Percentiles rank a stretch among this genome's conserved stretches.
These are phyloP conservation scores for Hydnomerulius pinastri DNA, from an alignment of 768 basidiomycete genomes.

Conservation along the genomic window DNA sequence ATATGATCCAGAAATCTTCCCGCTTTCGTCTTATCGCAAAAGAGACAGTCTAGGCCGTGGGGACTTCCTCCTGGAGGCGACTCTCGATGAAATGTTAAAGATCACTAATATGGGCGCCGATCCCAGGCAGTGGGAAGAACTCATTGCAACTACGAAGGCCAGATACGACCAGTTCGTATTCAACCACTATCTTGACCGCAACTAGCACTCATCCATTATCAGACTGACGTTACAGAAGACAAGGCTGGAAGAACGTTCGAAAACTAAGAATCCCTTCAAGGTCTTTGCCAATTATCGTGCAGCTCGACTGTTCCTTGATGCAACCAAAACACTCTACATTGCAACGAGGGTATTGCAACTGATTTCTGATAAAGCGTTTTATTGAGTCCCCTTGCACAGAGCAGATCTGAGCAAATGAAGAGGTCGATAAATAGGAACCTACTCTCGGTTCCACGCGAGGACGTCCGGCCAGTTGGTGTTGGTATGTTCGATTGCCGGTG, in stretches of 20 bases:
- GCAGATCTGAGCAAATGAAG: slow-evolving; percentile 7
- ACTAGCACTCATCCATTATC: background rate
- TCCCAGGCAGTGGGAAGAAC: background rate
- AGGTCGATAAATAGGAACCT: background rate
- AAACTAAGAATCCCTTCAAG: slow-evolving; percentile 9
- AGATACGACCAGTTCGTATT: slow-evolving; percentile 6
- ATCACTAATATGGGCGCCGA: background rate
- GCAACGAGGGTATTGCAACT: slow-evolving; percentile 5
- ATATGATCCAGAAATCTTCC: slow-evolving; percentile 9
- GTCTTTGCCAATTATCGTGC: slow-evolving; percentile 2
- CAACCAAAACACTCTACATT: slow-evolving; percentile 1
- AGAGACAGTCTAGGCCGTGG: background rate
- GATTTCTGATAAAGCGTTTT: background rate
- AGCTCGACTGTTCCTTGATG: background rate
- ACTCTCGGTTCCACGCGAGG: slow-evolving; percentile 3
- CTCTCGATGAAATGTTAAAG: slow-evolving; percentile 9
- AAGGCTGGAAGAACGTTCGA: background rate
- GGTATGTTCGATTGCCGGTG: slow-evolving; percentile 8
- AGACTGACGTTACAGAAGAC: background rate
- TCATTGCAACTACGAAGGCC: background rate
- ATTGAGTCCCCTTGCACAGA: background rate
- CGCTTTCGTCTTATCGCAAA: background rate
- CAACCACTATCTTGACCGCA: background rate
- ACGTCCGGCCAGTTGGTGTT: background rate
- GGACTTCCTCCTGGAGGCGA: slow-evolving; percentile 10